A percentile compares a stretch with the other conserved stretches of the same genome.
phyloP scores from a whole-genome alignment of 1,139 yeast genomes.

The Yamadazyma membranifaciens region DNA sequence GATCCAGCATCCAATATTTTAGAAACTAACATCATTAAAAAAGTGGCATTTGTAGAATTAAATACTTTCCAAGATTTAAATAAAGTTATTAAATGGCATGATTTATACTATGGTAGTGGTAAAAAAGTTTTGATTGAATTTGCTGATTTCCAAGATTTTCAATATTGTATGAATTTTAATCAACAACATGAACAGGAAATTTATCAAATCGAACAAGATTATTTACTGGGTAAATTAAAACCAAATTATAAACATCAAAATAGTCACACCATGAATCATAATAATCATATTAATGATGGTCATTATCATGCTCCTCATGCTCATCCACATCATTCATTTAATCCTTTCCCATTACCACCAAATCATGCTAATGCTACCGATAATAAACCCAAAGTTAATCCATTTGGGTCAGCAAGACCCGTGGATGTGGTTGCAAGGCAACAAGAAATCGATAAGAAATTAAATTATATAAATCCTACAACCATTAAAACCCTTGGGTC shows the following conservation, averaged over 20 bases:
- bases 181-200: conserved; percentile 33
- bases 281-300: not conserved
- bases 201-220: conserved; percentile 31
- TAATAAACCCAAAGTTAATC: conserved; percentile 34
- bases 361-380: not conserved
- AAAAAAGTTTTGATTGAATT: conserved; percentile 42
- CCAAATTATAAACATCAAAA: conserved; percentile 3
- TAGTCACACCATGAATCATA: conserved; percentile 3
- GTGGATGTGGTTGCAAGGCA: conserved; percentile 42
- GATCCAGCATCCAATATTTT: conserved; percentile 43
- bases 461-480: conserved; percentile 54
- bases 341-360: not conserved
- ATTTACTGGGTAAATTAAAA: conserved; percentile 22
- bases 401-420: conserved; percentile 49
- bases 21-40: conserved; percentile 40
- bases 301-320: conserved; percentile 6
- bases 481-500: conserved; percentile 50
- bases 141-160: conserved; percentile 52
- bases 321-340: not conserved
- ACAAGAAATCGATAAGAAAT: conserved; percentile 43
- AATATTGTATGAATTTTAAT: conserved; percentile 41
- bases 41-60: conserved; percentile 65
- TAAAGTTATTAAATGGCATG: conserved; percentile 46
- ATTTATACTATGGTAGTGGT: conserved; percentile 38
- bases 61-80: conserved; percentile 44